Evolutionary conservation across 495 filamentous ascomycete species (phyloP), one percentile per base, ranked within the genome.

Genomic region (Aspergillus ostianus): DNA sequence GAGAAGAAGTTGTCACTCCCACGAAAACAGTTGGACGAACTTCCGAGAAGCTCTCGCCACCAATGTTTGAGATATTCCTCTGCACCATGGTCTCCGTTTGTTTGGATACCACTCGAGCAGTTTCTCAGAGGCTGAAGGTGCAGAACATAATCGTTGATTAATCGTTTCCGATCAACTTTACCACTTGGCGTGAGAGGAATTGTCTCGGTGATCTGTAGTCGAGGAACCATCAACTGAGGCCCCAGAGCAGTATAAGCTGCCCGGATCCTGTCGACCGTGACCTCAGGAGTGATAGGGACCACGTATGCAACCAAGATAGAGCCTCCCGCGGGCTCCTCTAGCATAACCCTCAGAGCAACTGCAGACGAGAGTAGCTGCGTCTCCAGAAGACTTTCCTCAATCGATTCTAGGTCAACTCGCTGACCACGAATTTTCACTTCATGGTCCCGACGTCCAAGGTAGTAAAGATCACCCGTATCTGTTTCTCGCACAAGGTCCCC

Each of bases 1-100:
- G 47, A 15, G 47, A 63, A 63, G 41, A 63, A 63, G 29, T 56
- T 52, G 17, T 63, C 61, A 12, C 51, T 32, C 3, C 7, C 10
- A 32, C 30, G 23, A 30, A 36, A 19, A 15, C 15, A 13, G 32
- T 20, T 30, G 17, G 29, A n/a, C 19, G n/a, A 12, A 32, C 6
- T 4, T 32, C 18, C 51, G n/a, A 44, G 44, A 54, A 12, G 26
- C 51, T 12, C 32, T 19, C 10, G 13, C n/a, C 29, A 54, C 51
- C 30, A 44, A 18, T 29, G 32, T n/a, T 8, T 41, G 7, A 54
- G 10, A 30, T 19, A 30, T 9, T 30, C 10, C 17, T 54, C 7
- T 13, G n/a, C 2, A 10, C n/a, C 4, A 54, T 0, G 1, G 23
- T 26, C 23, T 26, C 23, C 23, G 23, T 26, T 26, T 4, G 23